These are phyloP conservation scores for Stephania yunnanensis DNA, from an alignment of 164 flowering plant species.

Conservation along the genomic window DNA sequence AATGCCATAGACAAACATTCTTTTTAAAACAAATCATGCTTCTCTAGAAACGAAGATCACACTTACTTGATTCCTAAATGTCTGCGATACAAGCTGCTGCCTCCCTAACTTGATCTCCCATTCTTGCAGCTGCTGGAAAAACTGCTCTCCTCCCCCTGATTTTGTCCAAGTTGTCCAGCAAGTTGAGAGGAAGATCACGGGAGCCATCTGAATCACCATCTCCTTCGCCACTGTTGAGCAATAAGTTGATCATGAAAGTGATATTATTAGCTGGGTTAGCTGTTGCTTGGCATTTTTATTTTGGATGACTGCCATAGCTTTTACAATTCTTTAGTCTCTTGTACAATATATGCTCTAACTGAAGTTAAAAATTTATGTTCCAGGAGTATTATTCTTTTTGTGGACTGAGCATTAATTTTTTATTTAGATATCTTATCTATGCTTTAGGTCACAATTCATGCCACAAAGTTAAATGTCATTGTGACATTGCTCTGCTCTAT, in stretches of 20 bases:
- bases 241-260: conserved; percentile 51
- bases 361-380: not conserved
- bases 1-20: not conserved
- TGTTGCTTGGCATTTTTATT: conserved; percentile 63
- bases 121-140: conserved; percentile 41
- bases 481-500: not conserved
- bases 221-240: conserved; percentile 30
- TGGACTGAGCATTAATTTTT: not conserved
- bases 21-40: not conserved
- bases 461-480: too few relatives aligned
- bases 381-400: not conserved
- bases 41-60: not conserved
- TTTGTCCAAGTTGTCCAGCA: conserved; percentile 47
- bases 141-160: conserved; percentile 34
- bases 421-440: not conserved
- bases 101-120: conserved; percentile 3
- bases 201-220: conserved; percentile 26
- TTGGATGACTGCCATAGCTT: conserved; percentile 23
- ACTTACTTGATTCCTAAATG: not conserved
- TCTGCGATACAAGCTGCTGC: not conserved
- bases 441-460: not conserved
- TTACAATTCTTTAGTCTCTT: conserved; percentile 7
- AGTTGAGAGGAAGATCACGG: conserved; percentile 45
- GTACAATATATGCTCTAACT: conserved; percentile 11
- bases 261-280: conserved; percentile 60